Percentiles rank a stretch among this genome's conserved stretches.
These are phyloP conservation scores for Phytophthora melonis DNA, from an alignment of 352 stramenopile species.

Conservation along the genomic window DNA sequence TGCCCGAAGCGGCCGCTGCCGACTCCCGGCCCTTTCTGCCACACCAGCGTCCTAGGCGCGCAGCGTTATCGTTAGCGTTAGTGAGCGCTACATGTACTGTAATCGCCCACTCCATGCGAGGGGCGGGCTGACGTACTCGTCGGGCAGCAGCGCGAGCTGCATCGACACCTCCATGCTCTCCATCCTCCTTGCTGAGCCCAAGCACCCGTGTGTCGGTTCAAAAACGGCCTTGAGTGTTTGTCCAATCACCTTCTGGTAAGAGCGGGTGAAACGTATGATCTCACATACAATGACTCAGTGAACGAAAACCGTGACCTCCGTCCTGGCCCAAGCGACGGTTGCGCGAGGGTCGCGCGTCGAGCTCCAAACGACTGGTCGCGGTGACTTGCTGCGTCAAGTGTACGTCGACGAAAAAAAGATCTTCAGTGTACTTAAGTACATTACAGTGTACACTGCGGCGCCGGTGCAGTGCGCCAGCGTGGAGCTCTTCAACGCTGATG, in stretches of 20 bases:
- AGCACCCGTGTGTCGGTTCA: neutral
- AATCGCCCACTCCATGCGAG: neutral
- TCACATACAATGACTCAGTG: neutral
- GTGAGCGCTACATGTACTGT: neutral
- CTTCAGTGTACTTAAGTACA: no score
- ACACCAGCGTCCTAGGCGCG: slow-evolving; percentile 59
- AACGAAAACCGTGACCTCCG: neutral
- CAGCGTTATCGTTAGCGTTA: neutral
- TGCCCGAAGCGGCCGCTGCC: slow-evolving; percentile 78
- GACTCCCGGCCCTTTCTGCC: slow-evolving; percentile 72
- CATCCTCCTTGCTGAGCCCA: neutral
- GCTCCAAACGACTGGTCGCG: slow-evolving; percentile 15
- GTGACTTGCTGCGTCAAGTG: neutral
- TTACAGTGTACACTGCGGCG: no score
- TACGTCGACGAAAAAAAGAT: neutral
- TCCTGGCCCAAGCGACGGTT: neutral
- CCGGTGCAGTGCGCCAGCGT: no score
- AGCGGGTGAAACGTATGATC: slow-evolving; percentile 12
- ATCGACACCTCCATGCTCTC: slow-evolving; percentile 27
- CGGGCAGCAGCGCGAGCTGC: slow-evolving; percentile 59
- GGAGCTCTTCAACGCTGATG: neutral
- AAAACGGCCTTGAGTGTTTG: neutral
- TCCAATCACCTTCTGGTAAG: neutral
- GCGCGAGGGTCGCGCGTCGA: neutral
- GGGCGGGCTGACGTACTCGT: slow-evolving; percentile 42